Evolutionary conservation across 176 grass and related monocot species (phyloP).

Genomic region (Chloris gayana): DNA sequence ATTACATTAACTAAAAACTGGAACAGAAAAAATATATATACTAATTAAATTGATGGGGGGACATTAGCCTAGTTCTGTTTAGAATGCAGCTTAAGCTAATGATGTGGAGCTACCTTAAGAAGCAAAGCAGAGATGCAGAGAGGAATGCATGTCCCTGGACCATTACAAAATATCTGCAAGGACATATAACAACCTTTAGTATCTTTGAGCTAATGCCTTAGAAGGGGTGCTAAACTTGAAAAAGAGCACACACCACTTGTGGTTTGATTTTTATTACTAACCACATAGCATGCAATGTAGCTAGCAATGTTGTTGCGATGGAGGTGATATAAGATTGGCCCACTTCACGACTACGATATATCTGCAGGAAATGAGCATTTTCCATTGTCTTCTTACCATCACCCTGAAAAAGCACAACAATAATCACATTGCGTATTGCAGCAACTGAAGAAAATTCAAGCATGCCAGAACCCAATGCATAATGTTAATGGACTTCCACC

Average conservation of each 20-base stretch:
- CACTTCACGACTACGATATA: constrained; percentile 95
- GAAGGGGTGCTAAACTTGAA: constrained; percentile 26
- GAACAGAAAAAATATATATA: not conserved
- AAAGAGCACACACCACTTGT: constrained; percentile 69
- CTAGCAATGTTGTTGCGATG: constrained; percentile 78
- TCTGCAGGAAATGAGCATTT: constrained; percentile 69
- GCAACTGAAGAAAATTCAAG: not conserved
- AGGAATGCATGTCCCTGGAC: constrained; percentile 90
- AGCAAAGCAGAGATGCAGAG: constrained; percentile 79
- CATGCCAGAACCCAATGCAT: not conserved
- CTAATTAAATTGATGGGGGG: not conserved
- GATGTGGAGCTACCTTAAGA: constrained; percentile 62
- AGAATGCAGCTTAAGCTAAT: not conserved
- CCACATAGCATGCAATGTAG: constrained; percentile 79
- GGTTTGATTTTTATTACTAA: constrained; percentile 80
- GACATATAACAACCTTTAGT: constrained; percentile 28
- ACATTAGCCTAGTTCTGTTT: not conserved
- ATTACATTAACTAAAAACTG: not conserved
- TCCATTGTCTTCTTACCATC: constrained; percentile 34
- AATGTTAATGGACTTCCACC: constrained; percentile 23
- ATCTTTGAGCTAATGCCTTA: constrained; percentile 19
- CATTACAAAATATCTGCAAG: constrained; percentile 89
- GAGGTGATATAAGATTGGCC: constrained; percentile 94
- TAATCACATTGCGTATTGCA: not conserved
- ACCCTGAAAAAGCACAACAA: constrained; percentile 43